A percentile compares a stretch with the other conserved stretches of the same genome.
phyloP scores from a whole-genome alignment of 495 filamentous ascomycete species.

The Daldinia loculata region DNA sequence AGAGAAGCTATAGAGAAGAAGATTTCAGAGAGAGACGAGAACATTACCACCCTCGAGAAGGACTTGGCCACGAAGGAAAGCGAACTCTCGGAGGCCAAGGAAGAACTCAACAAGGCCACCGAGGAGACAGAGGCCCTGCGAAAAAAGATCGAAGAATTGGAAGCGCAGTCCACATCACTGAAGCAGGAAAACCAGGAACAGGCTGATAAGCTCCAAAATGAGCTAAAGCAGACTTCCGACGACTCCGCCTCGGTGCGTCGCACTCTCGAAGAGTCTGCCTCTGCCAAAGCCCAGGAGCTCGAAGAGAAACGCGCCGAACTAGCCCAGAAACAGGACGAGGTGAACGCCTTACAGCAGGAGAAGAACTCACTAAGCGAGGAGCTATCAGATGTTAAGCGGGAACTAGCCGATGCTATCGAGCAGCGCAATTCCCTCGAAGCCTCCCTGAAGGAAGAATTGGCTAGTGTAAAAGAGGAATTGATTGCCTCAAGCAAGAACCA shows the following conservation, averaged over 20 bases:
- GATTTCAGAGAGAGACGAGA: slow-evolving; percentile 48
- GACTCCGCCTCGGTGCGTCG: slow-evolving; percentile 20
- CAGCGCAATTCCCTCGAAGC: slow-evolving; percentile 30
- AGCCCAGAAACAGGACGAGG: slow-evolving; percentile 29
- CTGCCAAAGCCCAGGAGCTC: slow-evolving; percentile 25
- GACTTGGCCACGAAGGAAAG: slow-evolving; percentile 56
- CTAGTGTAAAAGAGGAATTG: slow-evolving; percentile 24
- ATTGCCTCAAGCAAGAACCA: slow-evolving; percentile 22
- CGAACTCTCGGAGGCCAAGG: slow-evolving; percentile 52
- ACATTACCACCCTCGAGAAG: slow-evolving; percentile 56
- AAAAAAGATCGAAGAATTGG: slow-evolving; percentile 37
- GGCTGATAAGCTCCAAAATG: slow-evolving; percentile 27
- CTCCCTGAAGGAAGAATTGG: slow-evolving; percentile 26
- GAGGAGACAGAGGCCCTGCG: slow-evolving; percentile 42
- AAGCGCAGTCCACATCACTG: slow-evolving; percentile 18
- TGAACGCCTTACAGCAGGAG: slow-evolving; percentile 30
- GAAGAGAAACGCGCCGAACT: slow-evolving; percentile 26
- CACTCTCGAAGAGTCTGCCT: slow-evolving; percentile 30
- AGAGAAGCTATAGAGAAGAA: slow-evolving; percentile 54
- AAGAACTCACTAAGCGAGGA: slow-evolving; percentile 31
- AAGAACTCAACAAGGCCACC: slow-evolving; percentile 43
- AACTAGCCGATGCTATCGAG: slow-evolving; percentile 26
- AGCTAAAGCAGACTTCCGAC: slow-evolving; percentile 24
- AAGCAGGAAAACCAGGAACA: slow-evolving; percentile 32
- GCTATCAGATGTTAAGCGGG: slow-evolving; percentile 19